A percentile compares a stretch with the other conserved stretches of the same genome.
Conservation (phyloP, 2,329 filamentous ascomycete genomes). For the Fusarium coicis region DNA sequence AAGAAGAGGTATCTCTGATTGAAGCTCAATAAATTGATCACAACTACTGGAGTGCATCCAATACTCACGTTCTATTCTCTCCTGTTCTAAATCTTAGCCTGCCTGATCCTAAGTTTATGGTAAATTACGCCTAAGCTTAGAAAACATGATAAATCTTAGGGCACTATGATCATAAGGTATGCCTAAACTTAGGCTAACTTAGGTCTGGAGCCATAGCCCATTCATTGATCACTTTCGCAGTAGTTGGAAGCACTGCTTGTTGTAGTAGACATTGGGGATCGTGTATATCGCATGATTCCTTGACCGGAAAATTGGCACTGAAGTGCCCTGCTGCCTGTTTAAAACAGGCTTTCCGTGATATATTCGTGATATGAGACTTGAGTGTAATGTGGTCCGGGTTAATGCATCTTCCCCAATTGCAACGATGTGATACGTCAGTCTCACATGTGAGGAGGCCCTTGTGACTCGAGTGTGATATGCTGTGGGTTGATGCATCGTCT, state of each 20-base stretch:
- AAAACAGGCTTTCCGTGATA: fast-evolving
- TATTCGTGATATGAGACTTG: fast-evolving
- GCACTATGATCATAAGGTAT: background rate
- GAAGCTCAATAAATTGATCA: background rate
- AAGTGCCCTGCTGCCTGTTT: fast-evolving
- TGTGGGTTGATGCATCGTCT: fast-evolving
- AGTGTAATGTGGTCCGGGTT: no score
- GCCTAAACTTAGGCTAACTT: background rate
- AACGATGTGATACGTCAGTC: no score
- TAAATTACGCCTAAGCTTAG: background rate
- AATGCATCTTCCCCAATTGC: no score
- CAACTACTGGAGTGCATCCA: background rate
- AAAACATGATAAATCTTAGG: background rate
- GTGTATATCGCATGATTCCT: fast-evolving
- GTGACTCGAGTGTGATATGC: no score
- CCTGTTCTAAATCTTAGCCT: background rate
- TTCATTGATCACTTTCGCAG: no score
- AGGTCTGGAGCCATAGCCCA: background rate
- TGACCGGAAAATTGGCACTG: fast-evolving
- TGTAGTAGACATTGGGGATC: fast-evolving
- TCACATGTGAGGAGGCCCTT: no score
- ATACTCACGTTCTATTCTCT: fast-evolving
- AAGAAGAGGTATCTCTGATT: background rate
- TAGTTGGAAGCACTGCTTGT: background rate
- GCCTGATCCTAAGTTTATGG: background rate